Base-by-base conservation (phyloP, 2,329 filamentous ascomycete species). In the Onygenales sp. region DNA sequence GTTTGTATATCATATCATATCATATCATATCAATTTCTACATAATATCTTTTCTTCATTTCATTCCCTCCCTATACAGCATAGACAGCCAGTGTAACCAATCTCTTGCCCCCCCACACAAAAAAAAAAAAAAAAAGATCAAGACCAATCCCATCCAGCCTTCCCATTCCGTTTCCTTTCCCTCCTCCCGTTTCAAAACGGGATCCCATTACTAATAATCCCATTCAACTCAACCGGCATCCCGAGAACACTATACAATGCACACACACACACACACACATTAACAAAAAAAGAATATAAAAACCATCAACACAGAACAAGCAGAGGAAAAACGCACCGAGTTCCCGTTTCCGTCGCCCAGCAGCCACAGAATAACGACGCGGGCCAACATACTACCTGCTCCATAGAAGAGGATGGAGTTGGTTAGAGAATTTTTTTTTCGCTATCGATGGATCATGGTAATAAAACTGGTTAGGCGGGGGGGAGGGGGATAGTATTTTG, bases 301-400 rank as follows among this genome's bases (percentile, higher is more conserved):
- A 42, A 31, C 11, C n/a, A 32, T 40, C 9, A 13, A 40, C 11
- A 17, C 42, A 46, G 21, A 21, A 42, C 31, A 43, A 17, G 10
- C 21, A 36, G 11, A n/a, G 27, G 14, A 31, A 49, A 27, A 27
- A 67, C 72, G 60, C 67, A 80, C 78, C 73, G 74, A 61, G 77
- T 78, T 27, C 79, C 79, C 0, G 68, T 70, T 60, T 80, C 70
- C 2, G 77, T 80, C 42, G 72, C 70, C 58, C 76, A 78, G 60
- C 78, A 81, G n/a, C 78, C 76, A 64, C 78, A 81, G 47, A 82
- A 71, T 21, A 82, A 64, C 0, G 77, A 74, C 4, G 74, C 76
- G 2, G 78, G 79, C 71, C 77, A 82, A 57, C 77, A 80, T 34
- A 81, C 58, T 11, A 79, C 64, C 76, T 79, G 49, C 52, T 40